phyloP scores from a whole-genome alignment of 2,329 filamentous ascomycete species.

The Teratosphaeria viscida region DNA sequence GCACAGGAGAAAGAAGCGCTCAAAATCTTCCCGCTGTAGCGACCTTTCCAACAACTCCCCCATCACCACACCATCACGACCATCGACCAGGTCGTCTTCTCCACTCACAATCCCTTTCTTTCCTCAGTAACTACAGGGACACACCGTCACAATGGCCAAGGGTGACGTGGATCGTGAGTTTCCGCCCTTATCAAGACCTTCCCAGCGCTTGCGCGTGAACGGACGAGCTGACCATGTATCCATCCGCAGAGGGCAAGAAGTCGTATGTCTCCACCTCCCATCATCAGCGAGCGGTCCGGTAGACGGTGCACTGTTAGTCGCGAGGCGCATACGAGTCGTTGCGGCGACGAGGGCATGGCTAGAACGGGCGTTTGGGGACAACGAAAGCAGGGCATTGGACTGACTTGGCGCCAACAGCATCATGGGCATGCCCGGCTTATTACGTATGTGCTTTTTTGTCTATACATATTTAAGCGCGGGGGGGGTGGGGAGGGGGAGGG shows the following conservation, averaged over 20 bases:
- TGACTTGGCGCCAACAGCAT: constrained; percentile 1
- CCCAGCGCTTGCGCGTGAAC: constrained; percentile 3
- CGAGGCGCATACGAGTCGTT: not conserved
- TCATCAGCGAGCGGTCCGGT: not conserved
- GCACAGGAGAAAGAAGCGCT: not conserved
- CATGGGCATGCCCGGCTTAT: constrained; percentile 54
- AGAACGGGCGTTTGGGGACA: not conserved
- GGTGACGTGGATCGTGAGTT: constrained; percentile 11
- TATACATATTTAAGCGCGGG: too few relatives aligned
- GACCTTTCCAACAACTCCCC: not conserved
- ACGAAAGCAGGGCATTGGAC: not conserved
- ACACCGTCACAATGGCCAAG: constrained; percentile 18
- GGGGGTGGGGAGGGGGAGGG: too few relatives aligned
- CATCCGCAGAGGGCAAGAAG: constrained; percentile 2
- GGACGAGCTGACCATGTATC: not conserved
- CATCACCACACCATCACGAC: constrained; percentile 1
- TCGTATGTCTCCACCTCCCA: not conserved
- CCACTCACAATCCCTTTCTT: constrained; percentile 8
- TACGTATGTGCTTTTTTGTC: too few relatives aligned
- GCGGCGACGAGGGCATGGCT: not conserved
- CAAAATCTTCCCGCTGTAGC: not conserved
- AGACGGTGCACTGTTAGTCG: not conserved
- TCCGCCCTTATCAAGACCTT: not conserved
- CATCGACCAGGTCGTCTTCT: constrained; percentile 7
- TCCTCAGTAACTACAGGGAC: constrained; percentile 1